Conservation (phyloP, 805 yeast species). For the Teunomyces pallodes region DNA sequence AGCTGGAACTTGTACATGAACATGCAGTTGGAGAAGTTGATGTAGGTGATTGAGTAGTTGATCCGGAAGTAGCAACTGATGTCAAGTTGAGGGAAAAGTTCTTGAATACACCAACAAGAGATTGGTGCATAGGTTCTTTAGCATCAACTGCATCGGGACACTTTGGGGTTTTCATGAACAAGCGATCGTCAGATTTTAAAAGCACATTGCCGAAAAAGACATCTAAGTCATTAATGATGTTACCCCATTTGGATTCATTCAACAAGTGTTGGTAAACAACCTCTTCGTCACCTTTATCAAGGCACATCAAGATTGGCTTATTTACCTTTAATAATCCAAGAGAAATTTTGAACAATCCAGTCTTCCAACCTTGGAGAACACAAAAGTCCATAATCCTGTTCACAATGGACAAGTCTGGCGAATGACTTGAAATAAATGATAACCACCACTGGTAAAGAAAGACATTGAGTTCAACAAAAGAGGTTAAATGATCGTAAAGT, state of each 20-base stretch:
- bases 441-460: slow-evolving; percentile 68
- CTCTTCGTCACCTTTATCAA: slow-evolving; percentile 37
- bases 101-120: slow-evolving; percentile 30
- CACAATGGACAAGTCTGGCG: slow-evolving; percentile 52
- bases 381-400: slow-evolving; percentile 50
- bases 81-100: slow-evolving; percentile 21
- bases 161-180: slow-evolving; percentile 17
- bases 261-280: slow-evolving; percentile 43
- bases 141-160: neutral
- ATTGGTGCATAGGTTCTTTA: slow-evolving; percentile 3
- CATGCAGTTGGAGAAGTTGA: slow-evolving; percentile 3
- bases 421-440: slow-evolving; percentile 56
- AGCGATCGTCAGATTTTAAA: slow-evolving; percentile 33
- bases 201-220: slow-evolving; percentile 38
- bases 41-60: neutral
- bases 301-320: slow-evolving; percentile 40
- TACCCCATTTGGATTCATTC: slow-evolving; percentile 45
- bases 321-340: slow-evolving; percentile 51
- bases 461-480: slow-evolving; percentile 42
- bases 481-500: slow-evolving; percentile 42
- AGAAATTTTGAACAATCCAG: slow-evolving; percentile 52
- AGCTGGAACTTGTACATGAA: slow-evolving; percentile 13
- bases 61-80: slow-evolving; percentile 7
- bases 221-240: slow-evolving; percentile 33
- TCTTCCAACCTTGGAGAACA: slow-evolving; percentile 53